Evolutionary conservation across 176 grass and related monocot genomes (phyloP), one percentile per base, ranked within the genome.

Genomic region (Raddia guianensis): DNA sequence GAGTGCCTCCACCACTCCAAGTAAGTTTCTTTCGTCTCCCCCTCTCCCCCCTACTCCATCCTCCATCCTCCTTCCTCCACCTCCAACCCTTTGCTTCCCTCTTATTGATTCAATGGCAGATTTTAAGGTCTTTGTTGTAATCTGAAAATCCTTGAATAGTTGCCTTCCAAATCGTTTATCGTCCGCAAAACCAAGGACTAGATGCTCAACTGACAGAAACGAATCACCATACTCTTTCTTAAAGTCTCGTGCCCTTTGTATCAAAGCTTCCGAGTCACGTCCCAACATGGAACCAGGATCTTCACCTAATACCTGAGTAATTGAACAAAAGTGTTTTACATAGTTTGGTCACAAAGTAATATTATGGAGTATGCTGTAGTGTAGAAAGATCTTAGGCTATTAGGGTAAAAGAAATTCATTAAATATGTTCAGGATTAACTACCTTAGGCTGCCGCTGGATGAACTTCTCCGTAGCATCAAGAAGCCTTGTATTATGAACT

Each of bases 1-100:
- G 94, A 97, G 85, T 97, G 94, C 89, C 94, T 97, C 72, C 94
- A 97, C 85, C 94, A 97, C 80, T 82, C 90, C 91, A 97, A 97
- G 82, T 91, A 97, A 90, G 94, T 97, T 37, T 37, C 11, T 13
- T 15, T 6, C 19, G 45, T 51, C 4, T 8, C 20, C 18, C 54
- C 12, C 10, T n/a, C n/a, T n/a, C n/a, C n/a, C n/a, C n/a, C n/a
- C 70, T n/a, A 10, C 11, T 42, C 47, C 1, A 4, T 15, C n/a
- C n/a, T n/a, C n/a, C n/a, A n/a, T n/a, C 21, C 53, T 20, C 47
- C 20, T 7, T n/a, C n/a, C n/a, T n/a, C n/a, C n/a, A n/a, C n/a
- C n/a, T n/a, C n/a, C 14, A 49, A 0, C 50, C 16, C n/a, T 91
- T 80, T 98, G 92, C 16, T 85, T 85, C 81, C 96, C 96, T 79